Conservation (phyloP, 2,329 filamentous ascomycete genomes). For the Nigrospora sphaerica region DNA sequence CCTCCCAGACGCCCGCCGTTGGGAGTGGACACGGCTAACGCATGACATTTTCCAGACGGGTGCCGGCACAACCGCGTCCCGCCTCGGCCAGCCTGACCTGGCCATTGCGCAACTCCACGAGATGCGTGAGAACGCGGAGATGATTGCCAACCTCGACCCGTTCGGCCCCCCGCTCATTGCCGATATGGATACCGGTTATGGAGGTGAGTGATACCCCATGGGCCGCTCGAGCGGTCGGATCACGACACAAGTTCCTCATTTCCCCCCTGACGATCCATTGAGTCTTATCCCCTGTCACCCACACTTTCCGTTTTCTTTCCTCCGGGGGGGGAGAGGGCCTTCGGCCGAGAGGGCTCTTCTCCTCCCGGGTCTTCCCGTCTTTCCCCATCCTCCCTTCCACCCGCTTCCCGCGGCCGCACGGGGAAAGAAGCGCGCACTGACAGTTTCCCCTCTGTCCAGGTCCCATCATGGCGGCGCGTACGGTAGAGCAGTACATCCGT, state of each 20-base stretch:
- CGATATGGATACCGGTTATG: slow-evolving; percentile 48
- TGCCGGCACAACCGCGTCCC: slow-evolving; percentile 39
- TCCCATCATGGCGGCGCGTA: slow-evolving; percentile 28
- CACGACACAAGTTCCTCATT: too few relatives aligned
- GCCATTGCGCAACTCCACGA: slow-evolving; percentile 43
- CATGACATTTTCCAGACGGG: slow-evolving; percentile 31
- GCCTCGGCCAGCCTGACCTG: slow-evolving; percentile 40
- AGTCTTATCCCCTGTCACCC: neutral
- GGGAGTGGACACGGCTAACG: slow-evolving; percentile 40
- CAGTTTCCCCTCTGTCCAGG: slow-evolving; percentile 14
- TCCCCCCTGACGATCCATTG: too few relatives aligned
- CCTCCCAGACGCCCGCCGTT: too few relatives aligned
- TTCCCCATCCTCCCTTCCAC: neutral
- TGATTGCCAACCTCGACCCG: slow-evolving; percentile 43
- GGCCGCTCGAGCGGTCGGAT: neutral
- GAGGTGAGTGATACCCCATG: slow-evolving; percentile 26
- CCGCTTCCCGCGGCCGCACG: too few relatives aligned
- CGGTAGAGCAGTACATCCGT: slow-evolving; percentile 43
- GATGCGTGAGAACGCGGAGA: slow-evolving; percentile 45
- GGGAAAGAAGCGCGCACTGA: neutral
- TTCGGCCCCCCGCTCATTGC: slow-evolving; percentile 39
- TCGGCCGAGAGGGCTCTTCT: too few relatives aligned
- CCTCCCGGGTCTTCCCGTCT: too few relatives aligned
- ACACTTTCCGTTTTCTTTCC: too few relatives aligned
- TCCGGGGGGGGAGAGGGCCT: neutral